Base-by-base conservation (phyloP, 371 early-diverging fungal genomes). In the Mortierella sp. region DNA sequence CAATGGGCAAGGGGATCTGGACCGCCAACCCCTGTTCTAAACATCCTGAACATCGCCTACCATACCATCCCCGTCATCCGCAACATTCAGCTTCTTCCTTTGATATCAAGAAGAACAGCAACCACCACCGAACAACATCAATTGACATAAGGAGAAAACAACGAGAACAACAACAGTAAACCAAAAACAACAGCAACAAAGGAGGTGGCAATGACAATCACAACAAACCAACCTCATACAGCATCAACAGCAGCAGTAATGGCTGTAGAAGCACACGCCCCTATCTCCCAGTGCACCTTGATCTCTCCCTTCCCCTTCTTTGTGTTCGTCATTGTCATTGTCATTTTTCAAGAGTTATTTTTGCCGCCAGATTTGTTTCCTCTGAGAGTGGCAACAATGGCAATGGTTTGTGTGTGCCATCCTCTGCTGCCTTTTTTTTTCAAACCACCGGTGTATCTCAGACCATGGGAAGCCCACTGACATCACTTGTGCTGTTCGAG, bases 181-280 rank as follows among this genome's bases (percentile, higher is more conserved):
- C n/a, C n/a, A n/a, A n/a, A n/a, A n/a, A n/a, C 59, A 61, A 61
- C 61, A 28, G 31, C 34, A 61, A 61, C 34, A 61, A 64, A 37
- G 21, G 21, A 40, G 37, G 40, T 64, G 64, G 64, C 64, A 37
- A 37, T 40, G 24, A 40, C 13, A 64, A 37, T 6, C 19, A 24
- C 64, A 61, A 61, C 34, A 59, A 74, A 0, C 10, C 14, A 13
- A 4, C 53, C 37, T 64, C 37, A 55, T 8, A 5, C 37, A 37
- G 34, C 21, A 64, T 0, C 40, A 64, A 48, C 76, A 69, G 70
- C 70, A 9, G 14, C 44, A 75, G 21, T 54, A 40, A 54, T 21
- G 34, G 16, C 37, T 34, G 61, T 6, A 61, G 16, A 61, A 21
- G 57, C 76, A 76, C 71, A 76, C 53, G 57, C 69, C 54, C 76